phyloP scores from a whole-genome alignment of 129 eudicot genomes.

The Pseudognaphalium luteoalbum region DNA sequence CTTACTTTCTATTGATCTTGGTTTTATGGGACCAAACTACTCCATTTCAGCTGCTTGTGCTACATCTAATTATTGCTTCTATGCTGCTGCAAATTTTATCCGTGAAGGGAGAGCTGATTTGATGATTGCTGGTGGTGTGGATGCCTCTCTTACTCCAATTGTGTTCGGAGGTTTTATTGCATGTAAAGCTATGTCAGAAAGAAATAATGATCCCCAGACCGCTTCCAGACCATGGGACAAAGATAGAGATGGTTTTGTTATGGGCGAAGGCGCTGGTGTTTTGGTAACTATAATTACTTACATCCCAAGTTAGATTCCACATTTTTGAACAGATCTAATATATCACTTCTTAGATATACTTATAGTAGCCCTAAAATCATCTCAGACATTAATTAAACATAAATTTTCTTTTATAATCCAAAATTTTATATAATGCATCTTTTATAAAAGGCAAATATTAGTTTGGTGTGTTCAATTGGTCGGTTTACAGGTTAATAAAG shows the following conservation, averaged over 20 bases:
- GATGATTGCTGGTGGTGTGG: slow-evolving; percentile 47
- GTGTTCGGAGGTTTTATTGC: slow-evolving; percentile 37
- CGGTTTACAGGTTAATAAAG: background rate
- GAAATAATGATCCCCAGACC: slow-evolving; percentile 39
- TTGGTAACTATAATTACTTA: slow-evolving; percentile 17
- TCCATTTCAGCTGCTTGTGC: slow-evolving; percentile 49
- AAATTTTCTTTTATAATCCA: too few species aligned
- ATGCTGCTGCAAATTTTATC: slow-evolving; percentile 42
- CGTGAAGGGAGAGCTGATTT: slow-evolving; percentile 41
- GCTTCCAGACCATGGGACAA: slow-evolving; percentile 56
- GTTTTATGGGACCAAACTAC: slow-evolving; percentile 43
- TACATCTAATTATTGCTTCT: slow-evolving; percentile 37
- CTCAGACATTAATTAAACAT: too few species aligned
- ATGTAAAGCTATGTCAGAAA: slow-evolving; percentile 31
- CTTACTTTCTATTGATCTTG: slow-evolving; percentile 67
- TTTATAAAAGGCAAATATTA: too few species aligned
- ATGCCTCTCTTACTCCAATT: slow-evolving; percentile 23
- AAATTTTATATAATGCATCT: too few species aligned
- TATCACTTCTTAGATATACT: too few species aligned
- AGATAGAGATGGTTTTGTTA: slow-evolving; percentile 44
- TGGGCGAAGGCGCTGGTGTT: slow-evolving; percentile 54
- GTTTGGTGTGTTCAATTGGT: background rate
- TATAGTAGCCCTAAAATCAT: too few species aligned
- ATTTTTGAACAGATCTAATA: too few species aligned
- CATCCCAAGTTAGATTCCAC: too few species aligned